Conservation (phyloP, 2,329 filamentous ascomycete species). For the Tolypocladium capitatum region DNA sequence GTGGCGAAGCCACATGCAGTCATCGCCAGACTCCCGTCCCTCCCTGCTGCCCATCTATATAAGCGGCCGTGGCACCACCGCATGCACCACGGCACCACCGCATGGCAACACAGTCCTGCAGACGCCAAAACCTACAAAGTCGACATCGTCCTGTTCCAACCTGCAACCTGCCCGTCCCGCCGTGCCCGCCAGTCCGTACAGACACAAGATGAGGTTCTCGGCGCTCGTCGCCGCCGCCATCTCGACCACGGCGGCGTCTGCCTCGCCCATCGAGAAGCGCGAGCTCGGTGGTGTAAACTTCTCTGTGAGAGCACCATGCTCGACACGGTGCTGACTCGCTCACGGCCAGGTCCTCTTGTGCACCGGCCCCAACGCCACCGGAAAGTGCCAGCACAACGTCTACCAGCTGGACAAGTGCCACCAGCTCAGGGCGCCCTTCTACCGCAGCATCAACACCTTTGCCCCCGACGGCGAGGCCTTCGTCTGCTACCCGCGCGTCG, state of each 20-base stretch:
- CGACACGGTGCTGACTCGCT: background rate
- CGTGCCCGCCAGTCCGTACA: too few species aligned
- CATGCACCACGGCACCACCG: too few species aligned
- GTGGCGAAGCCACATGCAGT: background rate
- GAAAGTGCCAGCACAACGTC: constrained; percentile 28
- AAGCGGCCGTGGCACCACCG: too few species aligned
- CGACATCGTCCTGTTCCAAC: too few species aligned
- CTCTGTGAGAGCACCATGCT: background rate
- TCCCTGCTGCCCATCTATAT: too few species aligned
- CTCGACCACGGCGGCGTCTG: constrained; percentile 11
- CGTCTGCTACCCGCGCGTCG: constrained; percentile 31
- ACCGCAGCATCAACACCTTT: constrained; percentile 32
- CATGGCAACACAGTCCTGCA: too few species aligned
- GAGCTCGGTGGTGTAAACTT: constrained; percentile 31
- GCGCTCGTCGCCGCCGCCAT: constrained; percentile 8
- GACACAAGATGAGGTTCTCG: constrained; percentile 17
- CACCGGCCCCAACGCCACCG: constrained; percentile 35
- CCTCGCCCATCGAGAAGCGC: constrained; percentile 24
- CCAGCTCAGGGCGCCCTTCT: constrained; percentile 27
- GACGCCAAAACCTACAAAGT: too few species aligned
- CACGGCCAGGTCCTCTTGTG: constrained; percentile 32
- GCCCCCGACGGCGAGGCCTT: constrained; percentile 36
- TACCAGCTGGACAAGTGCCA: constrained; percentile 32
- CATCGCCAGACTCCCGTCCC: too few species aligned
- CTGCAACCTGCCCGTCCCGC: too few species aligned